These are phyloP conservation scores for Telfairia occidentalis DNA, from an alignment of 331 rosid species.

Conservation along the genomic window DNA sequence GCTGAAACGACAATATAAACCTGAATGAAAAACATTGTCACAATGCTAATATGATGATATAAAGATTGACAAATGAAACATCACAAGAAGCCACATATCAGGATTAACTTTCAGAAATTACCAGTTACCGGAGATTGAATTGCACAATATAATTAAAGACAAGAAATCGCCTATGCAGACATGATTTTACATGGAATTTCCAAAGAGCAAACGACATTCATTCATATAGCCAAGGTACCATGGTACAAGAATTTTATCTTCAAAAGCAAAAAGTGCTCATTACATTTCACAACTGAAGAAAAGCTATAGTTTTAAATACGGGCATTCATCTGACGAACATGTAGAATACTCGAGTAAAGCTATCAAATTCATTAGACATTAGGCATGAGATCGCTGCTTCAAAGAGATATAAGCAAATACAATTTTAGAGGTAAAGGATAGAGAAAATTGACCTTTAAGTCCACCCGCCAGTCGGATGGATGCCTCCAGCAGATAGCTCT, in stretches of 20 bases:
- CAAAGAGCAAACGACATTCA: background rate
- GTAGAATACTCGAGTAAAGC: background rate
- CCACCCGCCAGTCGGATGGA: conserved; percentile 61
- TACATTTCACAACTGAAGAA: background rate
- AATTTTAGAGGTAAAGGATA: conserved; percentile 34
- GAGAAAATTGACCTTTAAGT: conserved; percentile 71
- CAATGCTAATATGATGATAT: background rate
- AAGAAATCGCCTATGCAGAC: background rate
- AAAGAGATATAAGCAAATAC: background rate
- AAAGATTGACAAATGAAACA: background rate
- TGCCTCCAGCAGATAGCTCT: conserved; percentile 87
- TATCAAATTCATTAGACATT: background rate
- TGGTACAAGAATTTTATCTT: background rate
- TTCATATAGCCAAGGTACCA: background rate
- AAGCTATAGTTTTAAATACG: background rate
- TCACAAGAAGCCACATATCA: background rate
- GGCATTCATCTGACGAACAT: background rate
- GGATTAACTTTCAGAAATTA: background rate
- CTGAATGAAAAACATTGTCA: background rate
- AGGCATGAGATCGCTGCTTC: background rate
- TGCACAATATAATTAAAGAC: background rate
- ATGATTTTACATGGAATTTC: background rate
- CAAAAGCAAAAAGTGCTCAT: background rate
- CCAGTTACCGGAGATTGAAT: background rate
- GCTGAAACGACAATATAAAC: background rate